Conservation (phyloP, 2,329 filamentous ascomycete species). For the Neocucurbitaria cava region DNA sequence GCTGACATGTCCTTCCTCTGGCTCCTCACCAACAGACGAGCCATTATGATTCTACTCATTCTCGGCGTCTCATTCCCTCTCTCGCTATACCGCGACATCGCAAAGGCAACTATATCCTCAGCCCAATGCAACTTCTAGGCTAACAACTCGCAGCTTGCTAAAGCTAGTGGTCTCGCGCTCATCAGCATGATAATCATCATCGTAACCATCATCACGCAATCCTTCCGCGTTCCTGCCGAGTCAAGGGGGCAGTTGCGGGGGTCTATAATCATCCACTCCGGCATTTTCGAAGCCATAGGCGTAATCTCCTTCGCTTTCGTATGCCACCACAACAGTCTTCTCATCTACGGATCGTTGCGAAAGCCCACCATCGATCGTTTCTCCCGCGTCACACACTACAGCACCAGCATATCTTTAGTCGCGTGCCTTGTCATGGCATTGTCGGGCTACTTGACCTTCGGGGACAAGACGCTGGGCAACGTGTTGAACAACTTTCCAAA, state of each 20-base stretch:
- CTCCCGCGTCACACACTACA: slow-evolving; percentile 90
- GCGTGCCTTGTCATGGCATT: slow-evolving; percentile 90
- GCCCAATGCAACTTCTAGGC: slow-evolving; percentile 17
- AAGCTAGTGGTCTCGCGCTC: slow-evolving; percentile 91
- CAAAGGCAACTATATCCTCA: slow-evolving; percentile 64
- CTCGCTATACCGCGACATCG: slow-evolving; percentile 93
- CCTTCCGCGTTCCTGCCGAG: slow-evolving; percentile 74
- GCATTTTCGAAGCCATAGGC: slow-evolving; percentile 94
- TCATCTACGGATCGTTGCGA: slow-evolving; percentile 95
- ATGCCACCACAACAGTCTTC: slow-evolving; percentile 91
- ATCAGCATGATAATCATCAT: slow-evolving; percentile 94
- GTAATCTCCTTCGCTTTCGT: slow-evolving; percentile 93
- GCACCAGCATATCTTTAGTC: slow-evolving; percentile 86
- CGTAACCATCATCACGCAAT: slow-evolving; percentile 84
- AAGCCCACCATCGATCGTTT: slow-evolving; percentile 97
- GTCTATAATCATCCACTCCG: slow-evolving; percentile 79
- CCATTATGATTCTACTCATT: slow-evolving; percentile 87
- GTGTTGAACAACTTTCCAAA: slow-evolving; percentile 97
- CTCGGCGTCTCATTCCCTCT: slow-evolving; percentile 88
- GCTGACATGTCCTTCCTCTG: slow-evolving; percentile 77
- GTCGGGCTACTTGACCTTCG: slow-evolving; percentile 90
- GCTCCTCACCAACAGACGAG: slow-evolving; percentile 79
- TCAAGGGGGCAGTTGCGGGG: slow-evolving; percentile 74
- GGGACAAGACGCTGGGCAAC: slow-evolving; percentile 89
- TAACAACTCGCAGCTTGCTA: slow-evolving; percentile 74